phyloP scores from a whole-genome alignment of 768 basidiomycete genomes.

The Tulasnella sp. region DNA sequence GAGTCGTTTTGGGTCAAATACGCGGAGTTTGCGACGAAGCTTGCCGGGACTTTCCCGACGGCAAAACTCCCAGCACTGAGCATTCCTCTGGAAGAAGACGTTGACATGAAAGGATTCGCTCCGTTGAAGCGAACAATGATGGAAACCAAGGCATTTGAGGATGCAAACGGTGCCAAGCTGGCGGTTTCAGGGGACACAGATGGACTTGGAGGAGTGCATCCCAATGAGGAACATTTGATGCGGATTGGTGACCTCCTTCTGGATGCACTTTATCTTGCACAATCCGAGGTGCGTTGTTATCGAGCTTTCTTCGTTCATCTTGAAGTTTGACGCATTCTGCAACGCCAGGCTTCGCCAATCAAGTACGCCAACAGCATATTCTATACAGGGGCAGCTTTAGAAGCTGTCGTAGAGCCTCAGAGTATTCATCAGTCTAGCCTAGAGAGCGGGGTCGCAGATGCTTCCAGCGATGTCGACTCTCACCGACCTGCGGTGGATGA shows the following conservation, averaged over 20 bases:
- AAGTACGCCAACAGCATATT: conserved; percentile 17
- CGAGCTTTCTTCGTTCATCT: not conserved
- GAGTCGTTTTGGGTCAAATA: conserved; percentile 74
- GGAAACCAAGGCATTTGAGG: conserved; percentile 42
- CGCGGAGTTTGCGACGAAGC: conserved; percentile 62
- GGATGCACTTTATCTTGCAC: conserved; percentile 66
- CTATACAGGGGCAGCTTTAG: not conserved
- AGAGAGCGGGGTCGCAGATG: not conserved
- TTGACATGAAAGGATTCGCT: conserved; percentile 83
- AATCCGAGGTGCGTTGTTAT: conserved; percentile 54
- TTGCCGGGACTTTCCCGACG: conserved; percentile 70
- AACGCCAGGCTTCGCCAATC: conserved; percentile 11
- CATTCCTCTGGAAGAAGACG: conserved; percentile 82
- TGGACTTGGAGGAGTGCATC: conserved; percentile 58
- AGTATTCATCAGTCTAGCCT: not conserved
- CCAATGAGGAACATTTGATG: conserved; percentile 96
- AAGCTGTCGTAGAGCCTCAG: not conserved
- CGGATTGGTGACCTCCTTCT: conserved; percentile 81
- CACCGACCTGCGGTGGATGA: conserved; percentile 24
- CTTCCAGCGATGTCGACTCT: conserved; percentile 17
- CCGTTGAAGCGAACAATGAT: conserved; percentile 71
- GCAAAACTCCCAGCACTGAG: conserved; percentile 61
- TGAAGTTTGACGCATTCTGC: not conserved
- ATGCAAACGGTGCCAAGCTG: conserved; percentile 38
- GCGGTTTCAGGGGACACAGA: conserved; percentile 9